A percentile compares a stretch with the other conserved stretches of the same genome.
phyloP scores from a whole-genome alignment of 768 basidiomycete genomes.

The button mushroom (Agaricus bisporus) region DNA sequence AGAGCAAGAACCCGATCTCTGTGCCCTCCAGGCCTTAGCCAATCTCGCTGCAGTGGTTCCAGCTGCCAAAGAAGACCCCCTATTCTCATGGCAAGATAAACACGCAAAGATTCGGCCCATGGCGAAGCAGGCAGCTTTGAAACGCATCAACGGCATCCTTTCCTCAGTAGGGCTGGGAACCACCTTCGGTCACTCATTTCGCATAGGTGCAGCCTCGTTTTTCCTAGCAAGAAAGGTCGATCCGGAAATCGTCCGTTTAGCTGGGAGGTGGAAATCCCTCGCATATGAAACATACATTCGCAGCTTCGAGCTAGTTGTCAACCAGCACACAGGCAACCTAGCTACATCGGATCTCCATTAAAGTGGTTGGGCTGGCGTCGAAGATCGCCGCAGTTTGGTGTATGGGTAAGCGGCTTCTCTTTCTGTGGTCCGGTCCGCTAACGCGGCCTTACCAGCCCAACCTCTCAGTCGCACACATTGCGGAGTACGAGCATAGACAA shows the following conservation, averaged over 20 bases:
- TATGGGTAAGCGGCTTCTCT: neutral
- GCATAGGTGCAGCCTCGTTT: slow-evolving; percentile 34
- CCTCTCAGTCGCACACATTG: neutral
- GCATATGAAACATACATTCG: slow-evolving; percentile 34
- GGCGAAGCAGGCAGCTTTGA: slow-evolving; percentile 20
- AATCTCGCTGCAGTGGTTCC: slow-evolving; percentile 23
- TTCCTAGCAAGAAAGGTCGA: slow-evolving; percentile 22
- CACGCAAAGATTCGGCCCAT: slow-evolving; percentile 22
- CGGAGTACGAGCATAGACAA: neutral
- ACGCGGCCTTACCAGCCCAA: neutral
- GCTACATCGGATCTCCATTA: neutral
- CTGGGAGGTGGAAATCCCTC: slow-evolving; percentile 31
- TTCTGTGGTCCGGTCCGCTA: neutral
- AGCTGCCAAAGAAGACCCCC: slow-evolving; percentile 9
- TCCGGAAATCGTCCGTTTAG: slow-evolving; percentile 28
- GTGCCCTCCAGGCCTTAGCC: slow-evolving; percentile 20
- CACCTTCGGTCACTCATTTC: slow-evolving; percentile 35
- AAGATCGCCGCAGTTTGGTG: neutral
- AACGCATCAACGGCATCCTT: slow-evolving; percentile 20
- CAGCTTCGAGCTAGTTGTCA: slow-evolving; percentile 27
- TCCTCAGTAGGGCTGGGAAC: slow-evolving; percentile 21
- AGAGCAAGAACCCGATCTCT: slow-evolving; percentile 15
- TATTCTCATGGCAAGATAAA: slow-evolving; percentile 30
- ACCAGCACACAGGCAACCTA: slow-evolving; percentile 13
- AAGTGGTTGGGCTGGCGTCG: neutral